Base-by-base conservation (phyloP, 2,329 filamentous ascomycete species). In the Fusarium sp. region DNA sequence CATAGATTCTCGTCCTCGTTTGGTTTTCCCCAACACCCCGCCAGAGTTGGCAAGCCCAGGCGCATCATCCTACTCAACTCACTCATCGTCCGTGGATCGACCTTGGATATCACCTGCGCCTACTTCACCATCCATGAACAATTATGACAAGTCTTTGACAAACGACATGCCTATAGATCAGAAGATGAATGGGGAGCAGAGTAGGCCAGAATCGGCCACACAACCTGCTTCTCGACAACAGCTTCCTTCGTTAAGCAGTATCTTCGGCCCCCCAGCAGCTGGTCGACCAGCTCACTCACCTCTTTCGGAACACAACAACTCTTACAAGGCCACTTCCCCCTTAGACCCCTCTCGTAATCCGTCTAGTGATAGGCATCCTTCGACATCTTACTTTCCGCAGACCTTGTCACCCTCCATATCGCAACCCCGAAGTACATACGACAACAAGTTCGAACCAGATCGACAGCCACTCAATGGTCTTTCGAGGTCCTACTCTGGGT, bases 81-180 rank as follows among this genome's bases (percentile, higher is more conserved):
- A 80, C 75, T 79, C 80, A 24, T 80, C 78, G 20, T 77, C 78
- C 38, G 83, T 82, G 73, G 84, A 85, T 68, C 80, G 81, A 72
- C 75, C 79, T 58, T 85, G 84, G 83, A 80, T 79, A 52, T 79
- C 79, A 51, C 76, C 78, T 65, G 61, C 72, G 62, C 70, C 75
- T 55, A 69, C 85, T 66, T 86, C 86, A 66, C 83, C 86, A 76
- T 84, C 85, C 71, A 89, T 88, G 87, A 86, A 86, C 75, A 84
- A 81, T 78, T 85, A 88, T 87, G 87, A 87, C 60, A 84, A 82
- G 67, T 76, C 78, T 68, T 75, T 80, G 66, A 81, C 77, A 74
- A 74, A 78, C 76, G 81, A 83, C 62, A 82, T 84, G 82, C 79
- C 79, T 48, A 62, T 69, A 66, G 79, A 78, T 61, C 81, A 80